Evolutionary conservation across 768 basidiomycete genomes (phyloP), one percentile per base, ranked within the genome.

Genomic region (Russula emetica): DNA sequence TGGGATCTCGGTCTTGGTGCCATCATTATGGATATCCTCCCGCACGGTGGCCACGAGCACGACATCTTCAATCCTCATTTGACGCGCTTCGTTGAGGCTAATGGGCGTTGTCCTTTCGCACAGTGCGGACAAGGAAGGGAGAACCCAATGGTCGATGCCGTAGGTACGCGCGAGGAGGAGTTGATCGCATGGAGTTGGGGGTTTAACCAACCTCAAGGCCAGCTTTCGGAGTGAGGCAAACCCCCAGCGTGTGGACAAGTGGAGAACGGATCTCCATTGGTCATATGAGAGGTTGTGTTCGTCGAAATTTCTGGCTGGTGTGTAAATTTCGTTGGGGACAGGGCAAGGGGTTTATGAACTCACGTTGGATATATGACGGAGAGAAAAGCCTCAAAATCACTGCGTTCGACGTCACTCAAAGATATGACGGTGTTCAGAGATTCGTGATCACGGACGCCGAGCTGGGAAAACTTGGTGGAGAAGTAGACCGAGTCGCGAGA

Each of bases 221-320:
- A 66, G 62, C 11, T 51, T 64, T 68, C 63, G 76, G 68, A 69
- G 73, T 56, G 60, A 66, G 49, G 68, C 71, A 62, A 67, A 74
- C 60, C 60, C 73, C 76, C 40, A 79, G 50, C 30, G 73, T 63
- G 71, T 65, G 14, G 72, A 68, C 51, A 72, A 24, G 51, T 69
- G 62, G 22, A 75, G 67, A 26, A 74, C 68, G 16, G 74, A 71
- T 20, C 69, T 68, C 71, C 74, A 74, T 30, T 70, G 68, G 20
- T 70, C 69, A 22, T 64, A 70, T 14, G 58, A 50, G 28, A 67
- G 61, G 13, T 59, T 47, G 20, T 53, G 51, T 11, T 50, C 56
- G 3, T 69, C 54, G 26, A 67, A 68, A 44, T 61, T 51, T 24
- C 67, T 68, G 55, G 1, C 5, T 24, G 7, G 13, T 1, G 20